These are phyloP conservation scores for Colletotrichum godetiae DNA, from an alignment of 2,329 filamentous ascomycete species.

Conservation along the genomic window DNA sequence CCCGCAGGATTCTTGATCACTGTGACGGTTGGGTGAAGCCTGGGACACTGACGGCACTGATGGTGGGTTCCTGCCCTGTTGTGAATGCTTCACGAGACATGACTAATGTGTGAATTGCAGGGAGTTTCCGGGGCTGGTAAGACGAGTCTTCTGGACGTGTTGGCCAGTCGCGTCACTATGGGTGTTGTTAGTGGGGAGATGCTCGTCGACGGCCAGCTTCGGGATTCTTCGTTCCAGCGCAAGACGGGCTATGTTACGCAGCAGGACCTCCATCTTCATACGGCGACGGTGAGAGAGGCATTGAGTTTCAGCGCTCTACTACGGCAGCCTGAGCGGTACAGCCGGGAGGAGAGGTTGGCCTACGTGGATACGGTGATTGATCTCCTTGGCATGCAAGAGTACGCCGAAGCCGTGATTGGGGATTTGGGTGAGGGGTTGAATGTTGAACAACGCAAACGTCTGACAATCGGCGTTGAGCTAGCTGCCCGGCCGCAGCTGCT, in stretches of 20 bases:
- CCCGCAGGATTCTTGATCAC: constrained; percentile 71
- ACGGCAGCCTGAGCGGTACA: constrained; percentile 71
- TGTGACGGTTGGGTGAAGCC: constrained; percentile 78
- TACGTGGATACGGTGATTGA: constrained; percentile 45
- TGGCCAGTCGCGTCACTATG: constrained; percentile 75
- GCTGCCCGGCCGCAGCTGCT: constrained; percentile 79
- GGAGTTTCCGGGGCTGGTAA: constrained; percentile 34
- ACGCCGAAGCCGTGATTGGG: constrained; percentile 77
- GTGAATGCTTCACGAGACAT: constrained; percentile 55
- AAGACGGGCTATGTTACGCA: constrained; percentile 78
- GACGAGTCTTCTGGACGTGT: constrained; percentile 70
- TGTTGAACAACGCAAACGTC: constrained; percentile 60
- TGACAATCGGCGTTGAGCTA: constrained; percentile 82
- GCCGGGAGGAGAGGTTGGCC: constrained; percentile 43
- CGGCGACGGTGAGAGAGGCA: constrained; percentile 67
- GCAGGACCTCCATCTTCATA: constrained; percentile 58
- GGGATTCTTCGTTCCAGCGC: constrained; percentile 73
- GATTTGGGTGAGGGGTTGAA: constrained; percentile 69
- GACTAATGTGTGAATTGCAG: background rate
- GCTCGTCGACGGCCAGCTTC: constrained; percentile 71
- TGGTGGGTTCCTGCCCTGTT: constrained; percentile 70
- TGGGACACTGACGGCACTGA: constrained; percentile 73
- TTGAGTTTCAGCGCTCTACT: constrained; percentile 75
- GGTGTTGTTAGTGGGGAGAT: constrained; percentile 75
- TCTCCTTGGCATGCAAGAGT: constrained; percentile 63